A percentile compares a stretch with the other conserved stretches of the same genome.
Conservation (phyloP, 768 basidiomycete genomes). For the Mycena amicta region DNA sequence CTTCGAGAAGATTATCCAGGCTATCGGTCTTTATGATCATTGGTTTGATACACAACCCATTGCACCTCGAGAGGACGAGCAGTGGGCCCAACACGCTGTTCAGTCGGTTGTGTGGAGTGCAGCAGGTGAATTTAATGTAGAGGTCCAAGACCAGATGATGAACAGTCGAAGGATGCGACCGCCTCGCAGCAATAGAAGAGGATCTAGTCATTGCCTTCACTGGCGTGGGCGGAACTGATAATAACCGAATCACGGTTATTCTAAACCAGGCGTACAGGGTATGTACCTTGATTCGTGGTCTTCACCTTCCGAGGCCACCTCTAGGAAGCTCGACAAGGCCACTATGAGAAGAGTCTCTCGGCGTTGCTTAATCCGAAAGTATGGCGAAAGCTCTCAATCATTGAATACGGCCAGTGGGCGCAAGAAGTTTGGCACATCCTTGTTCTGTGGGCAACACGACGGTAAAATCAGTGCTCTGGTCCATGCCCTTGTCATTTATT, state of each 20-base stretch:
- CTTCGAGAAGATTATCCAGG: constrained; percentile 70
- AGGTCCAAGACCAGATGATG: background rate
- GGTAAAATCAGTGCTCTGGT: constrained; percentile 42
- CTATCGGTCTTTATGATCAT: constrained; percentile 68
- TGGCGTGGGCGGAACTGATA: constrained; percentile 57
- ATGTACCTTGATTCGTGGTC: too few relatives aligned
- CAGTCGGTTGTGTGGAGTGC: constrained; percentile 75
- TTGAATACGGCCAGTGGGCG: constrained; percentile 75
- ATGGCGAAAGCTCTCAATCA: constrained; percentile 67
- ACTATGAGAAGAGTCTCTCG: constrained; percentile 61
- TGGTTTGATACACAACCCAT: constrained; percentile 64
- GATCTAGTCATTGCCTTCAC: constrained; percentile 70
- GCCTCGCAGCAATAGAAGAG: constrained; percentile 67
- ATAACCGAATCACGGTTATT: constrained; percentile 59
- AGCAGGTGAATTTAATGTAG: constrained; percentile 48
- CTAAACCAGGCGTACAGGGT: constrained; percentile 76
- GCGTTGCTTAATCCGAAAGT: constrained; percentile 67
- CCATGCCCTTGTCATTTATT: background rate
- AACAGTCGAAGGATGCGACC: constrained; percentile 58
- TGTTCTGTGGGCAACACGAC: constrained; percentile 64
- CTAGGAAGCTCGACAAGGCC: constrained; percentile 71
- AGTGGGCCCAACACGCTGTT: constrained; percentile 74
- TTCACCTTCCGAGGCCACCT: too few relatives aligned
- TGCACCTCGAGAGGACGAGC: constrained; percentile 54
- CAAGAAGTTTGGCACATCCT: constrained; percentile 79